Evolutionary conservation across 305 asterid species (phyloP), one percentile per base, ranked within the genome.

Genomic region (Fraxinus floribunda): DNA sequence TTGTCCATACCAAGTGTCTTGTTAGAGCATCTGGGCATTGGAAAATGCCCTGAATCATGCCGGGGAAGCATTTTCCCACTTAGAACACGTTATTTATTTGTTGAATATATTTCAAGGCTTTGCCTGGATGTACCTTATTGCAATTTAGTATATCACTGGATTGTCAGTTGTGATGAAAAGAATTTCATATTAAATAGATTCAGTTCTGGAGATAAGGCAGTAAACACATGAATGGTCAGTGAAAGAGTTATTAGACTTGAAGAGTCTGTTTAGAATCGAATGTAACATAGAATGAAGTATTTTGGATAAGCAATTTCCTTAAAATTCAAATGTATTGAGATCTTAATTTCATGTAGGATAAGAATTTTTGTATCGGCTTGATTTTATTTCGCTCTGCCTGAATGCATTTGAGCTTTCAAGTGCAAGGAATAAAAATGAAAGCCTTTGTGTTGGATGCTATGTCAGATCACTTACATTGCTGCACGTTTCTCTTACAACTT

Each of bases 401-500:
- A 38, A 38, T 38, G 46, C 46, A 38, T 38, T 38, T 1, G 46
- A 38, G 9, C 46, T 38, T 38, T 8, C 46, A 38, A 38, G 46
- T 38, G 46, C 46, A 38, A 38, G 46, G 46, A 38, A 38, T 38
- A 38, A 38, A 38, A 38, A 38, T 38, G 11, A 38, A 38, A 38
- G 46, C 46, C 46, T 38, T 38, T 24, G 35, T 10, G 34, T 24
- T 7, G 73, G 34, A 64, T 62, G 15, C 73, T 55, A n/a, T 64
- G 73, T 7, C 36, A 22, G 29, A 79, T 38, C 78, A 64, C 78
- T 57, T 68, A 32, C 79, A 73, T 49, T 75, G 39, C 75, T 52
- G 4, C 79, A 16, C 79, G 79, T 44, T 78, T 41, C 35, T 62
- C 41, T 3, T 75, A 62, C 72, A 64, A 3, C 32, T 78, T 83